Base-by-base conservation (phyloP, 2,329 filamentous ascomycete genomes). In the Botrytis deweyae region DNA sequence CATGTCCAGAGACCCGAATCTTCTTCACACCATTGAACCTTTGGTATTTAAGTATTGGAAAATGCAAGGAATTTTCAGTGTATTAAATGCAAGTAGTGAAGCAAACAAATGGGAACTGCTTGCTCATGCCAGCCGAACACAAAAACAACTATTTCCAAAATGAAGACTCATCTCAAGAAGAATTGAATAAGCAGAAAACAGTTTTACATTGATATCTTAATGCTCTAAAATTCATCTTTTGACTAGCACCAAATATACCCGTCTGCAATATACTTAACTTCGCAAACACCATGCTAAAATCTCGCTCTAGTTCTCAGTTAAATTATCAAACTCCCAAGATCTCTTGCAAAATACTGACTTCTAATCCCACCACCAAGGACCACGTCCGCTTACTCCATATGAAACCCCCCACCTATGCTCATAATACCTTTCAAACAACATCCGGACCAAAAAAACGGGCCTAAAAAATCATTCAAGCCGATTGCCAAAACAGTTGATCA, bases 21-120 rank as follows among this genome's bases (percentile, higher is more conserved):
- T 5, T 10, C 25, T n/a, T 7, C n/a, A 2, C 5, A n/a, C 7
- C 5, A 0, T 7, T n/a, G 12, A 2, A n/a, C 14, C 1, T 52
- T 14, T 16, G n/a, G 12, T 16, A 14, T 5, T 6, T 14, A n/a
- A 52, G 12, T 16, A 14, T 5, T 6, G 12, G 12, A 12, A 16
- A 52, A 5, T 16, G 5, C 25, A 2, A 1, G 25, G 49, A 52
- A 52, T 16, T 8, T 9, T 36, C 16, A 59, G 49, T 1, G 5
- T 0, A 36, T 59, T 33, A 20, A 4, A 33, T 36, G 22, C 29
- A 59, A 9, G 8, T 1, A 59, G 7, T 0, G 1, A 8, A 20
- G 8, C 55, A 59, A 59, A 22, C 18, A 18, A 59, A 59, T 4
- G 7, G 22, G 18, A 36, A 18, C 7, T 6, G 8, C 29, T 33